Evolutionary conservation across 257 asterid species (phyloP), one percentile per base, ranked within the genome.

Genomic region (Schizonepeta tenuifolia): DNA sequence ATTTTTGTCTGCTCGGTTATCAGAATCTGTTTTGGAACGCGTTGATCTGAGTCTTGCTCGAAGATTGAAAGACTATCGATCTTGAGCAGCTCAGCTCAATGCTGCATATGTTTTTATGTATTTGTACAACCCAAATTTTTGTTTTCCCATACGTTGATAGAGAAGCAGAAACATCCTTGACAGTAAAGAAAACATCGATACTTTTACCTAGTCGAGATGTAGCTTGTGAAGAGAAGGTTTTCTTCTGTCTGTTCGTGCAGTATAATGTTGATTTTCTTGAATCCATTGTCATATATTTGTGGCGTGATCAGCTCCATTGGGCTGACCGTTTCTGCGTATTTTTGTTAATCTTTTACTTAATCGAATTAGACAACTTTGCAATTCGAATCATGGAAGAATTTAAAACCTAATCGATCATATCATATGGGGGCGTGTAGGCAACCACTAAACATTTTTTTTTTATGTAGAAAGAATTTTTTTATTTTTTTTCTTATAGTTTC

Each of bases 1-100:
- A 33, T 58, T 61, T 59, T 31, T 2, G 59, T 47, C 74, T 56
- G 71, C 74, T 40, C 65, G 9, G 46, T 64, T 74, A 50, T 64
- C 49, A 18, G 65, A 69, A 69, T 70, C 15, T 35, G 38, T 18
- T 26, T 18, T 40, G 36, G 38, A 56, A 47, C 9, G 24, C 60
- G 11, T 60, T 58, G 54, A 61, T 5, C 7, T 21, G 54, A 28
- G 31, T 18, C 68, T 18, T n/a, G 40, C 36, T 24, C 40, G 21
- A 3, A 33, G 35, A 51, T 24, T 12, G 26, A 51, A 67, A 31
- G 62, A 51, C 35, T 33, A 12, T 28, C 7, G 38, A 43, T 58
- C 49, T n/a, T 20, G 68, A 58, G 40, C 73, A 65, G 21, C 56
- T 57, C 71, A 2, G 14, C 9, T 36, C 6, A 2, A 61, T 21